These are phyloP conservation scores for Helicocarpus griseus DNA, from an alignment of 2,329 filamentous ascomycete species.

Conservation along the genomic window DNA sequence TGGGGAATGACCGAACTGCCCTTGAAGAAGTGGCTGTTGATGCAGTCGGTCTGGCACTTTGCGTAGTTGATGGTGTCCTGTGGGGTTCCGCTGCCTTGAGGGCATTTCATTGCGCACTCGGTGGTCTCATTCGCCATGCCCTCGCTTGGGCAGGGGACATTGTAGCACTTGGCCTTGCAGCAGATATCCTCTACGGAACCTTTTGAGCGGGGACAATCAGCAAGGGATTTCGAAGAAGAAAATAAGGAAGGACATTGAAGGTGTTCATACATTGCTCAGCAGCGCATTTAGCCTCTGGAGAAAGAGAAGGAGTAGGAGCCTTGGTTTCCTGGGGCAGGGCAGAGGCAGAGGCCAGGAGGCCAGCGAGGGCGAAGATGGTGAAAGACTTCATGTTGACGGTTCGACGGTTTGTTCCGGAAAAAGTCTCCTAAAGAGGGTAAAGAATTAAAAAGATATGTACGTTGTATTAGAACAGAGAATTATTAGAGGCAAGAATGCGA, in stretches of 20 bases:
- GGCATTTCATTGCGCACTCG: slow-evolving; percentile 43
- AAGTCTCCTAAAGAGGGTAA: background rate
- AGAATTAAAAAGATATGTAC: background rate
- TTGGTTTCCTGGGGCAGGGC: slow-evolving; percentile 29
- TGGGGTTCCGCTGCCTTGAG: slow-evolving; percentile 42
- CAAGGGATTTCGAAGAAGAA: background rate
- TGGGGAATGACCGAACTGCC: slow-evolving; percentile 12
- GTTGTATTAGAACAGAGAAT: slow-evolving; percentile 1
- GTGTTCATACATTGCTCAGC: slow-evolving; percentile 27
- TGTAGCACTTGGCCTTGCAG: slow-evolving; percentile 43
- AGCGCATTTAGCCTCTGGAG: slow-evolving; percentile 26
- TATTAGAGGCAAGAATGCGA: background rate
- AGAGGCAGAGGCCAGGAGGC: slow-evolving; percentile 36
- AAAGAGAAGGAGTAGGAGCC: slow-evolving; percentile 23
- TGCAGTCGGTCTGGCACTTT: slow-evolving; percentile 41
- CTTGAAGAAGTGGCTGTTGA: slow-evolving; percentile 40
- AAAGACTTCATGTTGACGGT: slow-evolving; percentile 31
- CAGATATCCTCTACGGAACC: slow-evolving; percentile 38
- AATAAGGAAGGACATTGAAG: background rate
- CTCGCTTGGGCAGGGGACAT: slow-evolving; percentile 44
- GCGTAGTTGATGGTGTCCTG: slow-evolving; percentile 38
- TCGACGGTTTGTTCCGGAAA: background rate
- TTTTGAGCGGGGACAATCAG: slow-evolving; percentile 7
- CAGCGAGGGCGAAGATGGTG: slow-evolving; percentile 34
- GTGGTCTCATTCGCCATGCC: slow-evolving; percentile 42